Evolutionary conservation across 2,329 filamentous ascomycete genomes (phyloP), one percentile per base, ranked within the genome.

Genomic region (Aureobasidium sp.): DNA sequence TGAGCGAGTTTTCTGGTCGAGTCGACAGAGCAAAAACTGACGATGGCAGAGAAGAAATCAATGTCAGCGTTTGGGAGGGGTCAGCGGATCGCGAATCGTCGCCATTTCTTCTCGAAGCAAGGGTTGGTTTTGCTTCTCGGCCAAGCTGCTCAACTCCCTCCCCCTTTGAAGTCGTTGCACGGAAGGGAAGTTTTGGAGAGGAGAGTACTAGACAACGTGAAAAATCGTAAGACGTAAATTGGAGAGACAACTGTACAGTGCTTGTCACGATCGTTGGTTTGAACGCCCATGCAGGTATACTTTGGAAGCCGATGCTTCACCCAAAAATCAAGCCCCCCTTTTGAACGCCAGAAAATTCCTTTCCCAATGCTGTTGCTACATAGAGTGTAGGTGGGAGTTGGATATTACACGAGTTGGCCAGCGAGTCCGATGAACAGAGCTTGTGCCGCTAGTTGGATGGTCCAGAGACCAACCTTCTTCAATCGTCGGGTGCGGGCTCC

Each of bases 381-480:
- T 45, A 27, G 23, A 57, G 38, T 57, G 40, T 46, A 37, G 53
- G 27, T n/a, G n/a, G 10, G 38, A 37, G 31, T 23, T 55, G 7
- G 2, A 13, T 25, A 23, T 57, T 45, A 84, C 60, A 81, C 81
- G 63, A 84, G 79, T 66, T 91, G 94, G 17, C 93, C 93, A 4
- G 92, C 93, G 80, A 97, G 88, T 10, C 94, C 94, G 77, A 97
- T 88, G 70, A 97, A 94, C 37, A 99, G 81, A 3, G 93, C 94
- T 71, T 99, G 94, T 8, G 93, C 89, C 7, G 93, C 90, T 61
- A 99, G 78, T 67, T 93, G 92, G 60, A 97, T 80, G 3, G 91
- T 96, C 94, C 94, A 99, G 68, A 97, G 86, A 33, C 94, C 94
- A 29, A 96, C 94, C 75, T 97, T 96, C 73, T 92, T 95, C 71